These are phyloP conservation scores for Fusarium sp. DNA, from an alignment of 2,329 filamentous ascomycete genomes.

Conservation along the genomic window DNA sequence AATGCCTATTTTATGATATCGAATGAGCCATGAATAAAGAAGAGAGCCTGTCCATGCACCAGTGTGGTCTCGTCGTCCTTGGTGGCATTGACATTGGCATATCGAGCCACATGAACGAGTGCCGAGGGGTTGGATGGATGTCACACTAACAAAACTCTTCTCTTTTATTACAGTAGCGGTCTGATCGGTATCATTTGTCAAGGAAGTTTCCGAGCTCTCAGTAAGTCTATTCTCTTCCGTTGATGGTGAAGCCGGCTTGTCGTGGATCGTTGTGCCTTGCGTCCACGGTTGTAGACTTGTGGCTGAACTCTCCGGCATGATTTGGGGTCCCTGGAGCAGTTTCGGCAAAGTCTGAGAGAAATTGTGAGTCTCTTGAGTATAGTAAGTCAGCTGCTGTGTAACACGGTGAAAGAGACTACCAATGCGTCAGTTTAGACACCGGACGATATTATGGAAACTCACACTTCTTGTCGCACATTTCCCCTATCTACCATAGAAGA, in stretches of 20 bases:
- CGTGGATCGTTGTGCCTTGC: rapidly evolving
- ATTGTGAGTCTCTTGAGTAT: background rate
- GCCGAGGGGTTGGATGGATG: background rate
- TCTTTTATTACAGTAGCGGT: rapidly evolving
- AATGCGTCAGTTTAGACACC: background rate
- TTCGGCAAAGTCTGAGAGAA: rapidly evolving
- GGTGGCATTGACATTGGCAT: conserved; percentile 22
- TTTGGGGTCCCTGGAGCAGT: rapidly evolving
- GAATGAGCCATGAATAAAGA: background rate
- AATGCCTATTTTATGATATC: rapidly evolving
- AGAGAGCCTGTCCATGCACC: background rate
- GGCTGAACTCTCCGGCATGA: rapidly evolving
- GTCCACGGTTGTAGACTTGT: rapidly evolving
- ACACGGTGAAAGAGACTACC: background rate
- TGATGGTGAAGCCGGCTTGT: rapidly evolving
- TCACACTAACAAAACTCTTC: background rate
- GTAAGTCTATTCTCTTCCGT: rapidly evolving
- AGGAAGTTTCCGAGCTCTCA: rapidly evolving
- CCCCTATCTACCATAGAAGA: conserved; percentile 2
- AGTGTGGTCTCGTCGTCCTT: background rate
- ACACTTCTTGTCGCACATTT: conserved; percentile 10
- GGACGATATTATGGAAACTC: rapidly evolving
- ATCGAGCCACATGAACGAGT: background rate
- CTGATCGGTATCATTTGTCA: rapidly evolving
- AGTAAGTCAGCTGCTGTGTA: background rate